Evolutionary conservation across 2,329 filamentous ascomycete species (phyloP), one percentile per base, ranked within the genome.

Genomic region (Curvularia hawaiiensis): DNA sequence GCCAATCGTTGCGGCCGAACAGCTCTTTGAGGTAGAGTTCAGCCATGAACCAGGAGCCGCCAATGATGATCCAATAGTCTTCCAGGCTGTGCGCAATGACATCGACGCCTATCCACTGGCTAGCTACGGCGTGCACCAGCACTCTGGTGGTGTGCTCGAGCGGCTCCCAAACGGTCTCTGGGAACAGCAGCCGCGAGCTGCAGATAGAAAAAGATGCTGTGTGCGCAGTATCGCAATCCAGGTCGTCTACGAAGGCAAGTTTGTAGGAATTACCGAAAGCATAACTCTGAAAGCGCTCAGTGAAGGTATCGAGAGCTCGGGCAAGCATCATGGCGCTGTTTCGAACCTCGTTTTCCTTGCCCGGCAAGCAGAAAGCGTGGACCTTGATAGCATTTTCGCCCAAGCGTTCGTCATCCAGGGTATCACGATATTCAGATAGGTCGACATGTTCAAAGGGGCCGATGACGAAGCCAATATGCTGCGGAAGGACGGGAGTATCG

Each of bases 381-480:
- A 99, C 86, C 63, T 94, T 92, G 62, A 97, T 86, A 0, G 93
- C 92, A 70, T 92, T 96, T 63, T 90, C 87, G 3, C 92, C 92
- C 53, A 99, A 85, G 73, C 93, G 92, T 66, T 96, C 92, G 70
- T 97, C 93, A 64, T 97, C 91, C 65, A 96, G 92, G 61, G 92
- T 91, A 45, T 93, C 91, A 50, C 96, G 88, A 68, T 91, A 97
- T 66, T 94, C 90, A 2, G 91, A 90, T 5, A 99, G 82, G 71
- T 97, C 91, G 52, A 98, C 88, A 65, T 94, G 90, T 75, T 98
- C 92, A 73, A 99, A 99, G 0, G 96, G 95, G 0, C 96, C 95
- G 54, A 98, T 86, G 2, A 92, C 91, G 75, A 99, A 97, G 4
- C 93, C 94, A 62, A 99, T 88, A 73, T 98, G 94, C 61, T 93